Percentiles rank a stretch among this genome's conserved stretches.
phyloP scores from a whole-genome alignment of 73 alveolate genomes.

The Stentor roeselii region DNA sequence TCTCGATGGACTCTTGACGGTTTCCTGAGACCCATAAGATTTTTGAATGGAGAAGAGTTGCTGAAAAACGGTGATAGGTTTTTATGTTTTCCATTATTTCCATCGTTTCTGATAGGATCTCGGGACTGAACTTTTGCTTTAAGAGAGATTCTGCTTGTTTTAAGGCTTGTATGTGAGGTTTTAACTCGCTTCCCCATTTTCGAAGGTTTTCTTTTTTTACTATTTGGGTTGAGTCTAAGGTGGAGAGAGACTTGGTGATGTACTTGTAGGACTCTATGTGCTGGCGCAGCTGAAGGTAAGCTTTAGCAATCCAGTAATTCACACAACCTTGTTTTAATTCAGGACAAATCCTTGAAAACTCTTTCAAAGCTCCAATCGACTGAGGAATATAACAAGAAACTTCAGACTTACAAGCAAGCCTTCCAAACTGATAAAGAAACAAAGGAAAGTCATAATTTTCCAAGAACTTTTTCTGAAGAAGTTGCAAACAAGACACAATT shows the following conservation, averaged over 20 bases:
- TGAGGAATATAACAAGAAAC: background rate
- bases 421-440: constrained; percentile 3
- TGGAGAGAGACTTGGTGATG: background rate
- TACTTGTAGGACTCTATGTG: background rate
- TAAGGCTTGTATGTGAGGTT: background rate
- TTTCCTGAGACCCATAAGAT: background rate
- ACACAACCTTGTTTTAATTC: background rate
- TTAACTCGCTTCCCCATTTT: background rate
- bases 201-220: background rate
- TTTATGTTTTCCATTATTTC: background rate
- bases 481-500: background rate
- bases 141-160: background rate
- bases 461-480: background rate
- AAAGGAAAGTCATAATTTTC: background rate
- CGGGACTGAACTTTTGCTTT: background rate
- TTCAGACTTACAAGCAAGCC: background rate
- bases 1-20: background rate
- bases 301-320: constrained; percentile 14
- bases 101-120: background rate
- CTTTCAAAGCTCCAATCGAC: constrained; percentile 13
- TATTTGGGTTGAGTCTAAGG: background rate
- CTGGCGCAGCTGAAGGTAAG: background rate
- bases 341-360: background rate
- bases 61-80: background rate
- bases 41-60: background rate